Conservation (phyloP, 2,329 filamentous ascomycete species). For the Aspergillus tanneri region DNA sequence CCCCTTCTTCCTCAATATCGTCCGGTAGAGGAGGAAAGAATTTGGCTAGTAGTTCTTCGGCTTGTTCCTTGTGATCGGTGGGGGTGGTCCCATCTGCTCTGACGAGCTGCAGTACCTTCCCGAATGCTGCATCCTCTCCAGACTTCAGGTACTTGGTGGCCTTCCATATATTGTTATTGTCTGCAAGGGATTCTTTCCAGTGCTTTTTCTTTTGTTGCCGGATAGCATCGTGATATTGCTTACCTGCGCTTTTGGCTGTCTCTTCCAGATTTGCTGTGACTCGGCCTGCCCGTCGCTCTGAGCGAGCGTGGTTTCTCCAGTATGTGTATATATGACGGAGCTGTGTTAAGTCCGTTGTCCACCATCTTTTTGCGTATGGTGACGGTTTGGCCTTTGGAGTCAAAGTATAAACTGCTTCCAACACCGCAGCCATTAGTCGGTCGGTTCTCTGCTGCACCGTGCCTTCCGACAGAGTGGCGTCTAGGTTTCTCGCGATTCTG, state of each 20-base stretch:
- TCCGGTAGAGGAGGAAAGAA: slow-evolving; percentile 20
- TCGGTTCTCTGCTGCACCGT: slow-evolving; percentile 20
- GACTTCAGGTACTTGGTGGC: slow-evolving; percentile 25
- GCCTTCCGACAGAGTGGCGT: slow-evolving; percentile 12
- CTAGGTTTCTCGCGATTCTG: slow-evolving; percentile 14
- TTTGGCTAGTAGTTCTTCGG: slow-evolving; percentile 15
- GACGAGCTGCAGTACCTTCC: slow-evolving; percentile 17
- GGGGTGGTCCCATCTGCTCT: slow-evolving; percentile 16
- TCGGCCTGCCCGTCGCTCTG: slow-evolving; percentile 4
- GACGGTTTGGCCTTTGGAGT: slow-evolving; percentile 20
- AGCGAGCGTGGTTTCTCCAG: slow-evolving; percentile 4
- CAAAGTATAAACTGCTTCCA: slow-evolving; percentile 15
- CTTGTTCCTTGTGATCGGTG: slow-evolving; percentile 16
- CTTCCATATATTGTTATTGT: slow-evolving; percentile 29
- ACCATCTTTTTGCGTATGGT: slow-evolving; percentile 24
- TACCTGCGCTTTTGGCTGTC: slow-evolving; percentile 13
- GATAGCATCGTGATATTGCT: slow-evolving; percentile 22
- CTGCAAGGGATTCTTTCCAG: slow-evolving; percentile 25
- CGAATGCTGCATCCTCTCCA: slow-evolving; percentile 18
- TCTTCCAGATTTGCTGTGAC: slow-evolving; percentile 28
- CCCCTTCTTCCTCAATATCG: slow-evolving; percentile 17
- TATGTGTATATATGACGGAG: slow-evolving; percentile 11
- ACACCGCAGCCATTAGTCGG: slow-evolving; percentile 16
- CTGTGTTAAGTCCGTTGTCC: slow-evolving; percentile 22
- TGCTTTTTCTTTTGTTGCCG: slow-evolving; percentile 27